These are phyloP conservation scores for Beauveria pseudobassiana DNA, from an alignment of 2,329 filamentous ascomycete genomes.

Conservation along the genomic window DNA sequence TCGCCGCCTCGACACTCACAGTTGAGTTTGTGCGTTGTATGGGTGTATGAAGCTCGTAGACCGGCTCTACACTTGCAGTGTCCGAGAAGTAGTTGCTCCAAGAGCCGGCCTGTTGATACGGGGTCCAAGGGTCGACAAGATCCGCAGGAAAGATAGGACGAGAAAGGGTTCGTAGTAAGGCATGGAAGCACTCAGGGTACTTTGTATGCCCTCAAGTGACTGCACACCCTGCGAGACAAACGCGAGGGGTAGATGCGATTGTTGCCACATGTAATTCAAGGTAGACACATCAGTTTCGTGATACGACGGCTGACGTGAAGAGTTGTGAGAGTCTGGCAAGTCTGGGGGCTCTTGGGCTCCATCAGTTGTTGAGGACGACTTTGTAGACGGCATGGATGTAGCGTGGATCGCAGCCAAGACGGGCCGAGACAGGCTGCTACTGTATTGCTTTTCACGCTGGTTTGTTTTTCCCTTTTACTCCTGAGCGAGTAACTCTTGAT, in stretches of 20 bases:
- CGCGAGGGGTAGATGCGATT: background rate
- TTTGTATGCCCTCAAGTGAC: background rate
- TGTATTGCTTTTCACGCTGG: background rate
- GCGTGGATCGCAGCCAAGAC: background rate
- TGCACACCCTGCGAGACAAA: background rate
- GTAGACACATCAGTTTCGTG: background rate
- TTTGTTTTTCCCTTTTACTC: background rate
- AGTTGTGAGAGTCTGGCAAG: background rate
- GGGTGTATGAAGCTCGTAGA: background rate
- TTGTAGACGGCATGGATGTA: conserved; percentile 7
- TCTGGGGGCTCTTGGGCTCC: background rate
- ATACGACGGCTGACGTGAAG: conserved; percentile 4
- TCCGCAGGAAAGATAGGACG: background rate
- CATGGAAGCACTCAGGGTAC: background rate
- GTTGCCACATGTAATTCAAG: background rate
- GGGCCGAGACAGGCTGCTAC: background rate
- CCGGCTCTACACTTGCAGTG: background rate
- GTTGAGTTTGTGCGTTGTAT: background rate
- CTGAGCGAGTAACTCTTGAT: background rate
- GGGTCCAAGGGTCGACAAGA: background rate
- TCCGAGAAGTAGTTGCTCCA: background rate
- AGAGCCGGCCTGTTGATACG: background rate
- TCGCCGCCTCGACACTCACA: background rate
- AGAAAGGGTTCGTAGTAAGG: background rate
- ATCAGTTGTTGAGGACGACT: background rate